phyloP scores from a whole-genome alignment of 257 asterid species.

The Lycium ferocissimum region DNA sequence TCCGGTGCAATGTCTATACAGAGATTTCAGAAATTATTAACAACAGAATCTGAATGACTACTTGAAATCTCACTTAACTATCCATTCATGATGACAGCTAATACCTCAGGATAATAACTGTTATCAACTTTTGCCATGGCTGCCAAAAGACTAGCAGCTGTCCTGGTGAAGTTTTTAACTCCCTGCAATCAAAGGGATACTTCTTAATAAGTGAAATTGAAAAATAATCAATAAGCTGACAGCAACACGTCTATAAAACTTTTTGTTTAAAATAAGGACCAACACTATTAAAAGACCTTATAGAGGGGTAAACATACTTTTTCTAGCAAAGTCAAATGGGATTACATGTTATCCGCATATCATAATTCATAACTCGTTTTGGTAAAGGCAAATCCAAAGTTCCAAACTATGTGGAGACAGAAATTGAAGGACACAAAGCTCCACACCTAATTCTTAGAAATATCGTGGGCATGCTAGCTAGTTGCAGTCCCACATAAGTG shows the following conservation, averaged over 20 bases:
- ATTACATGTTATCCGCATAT: neutral
- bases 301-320: neutral
- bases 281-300: neutral
- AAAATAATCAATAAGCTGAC: neutral
- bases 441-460: neutral
- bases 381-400: constrained; percentile 15
- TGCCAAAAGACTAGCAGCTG: constrained; percentile 75
- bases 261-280: neutral
- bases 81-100: constrained; percentile 26
- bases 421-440: neutral
- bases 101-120: constrained; percentile 91
- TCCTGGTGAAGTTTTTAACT: constrained; percentile 71
- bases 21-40: neutral
- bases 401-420: neutral
- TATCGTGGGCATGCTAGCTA: neutral
- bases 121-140: constrained; percentile 81
- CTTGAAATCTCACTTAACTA: constrained; percentile 20
- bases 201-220: constrained; percentile 6
- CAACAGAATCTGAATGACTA: neutral
- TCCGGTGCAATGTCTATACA: constrained; percentile 78
- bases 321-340: neutral
- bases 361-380: neutral
- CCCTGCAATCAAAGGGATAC: constrained; percentile 58
- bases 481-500: neutral
- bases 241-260: neutral